Conservation (phyloP, 805 yeast species). For the Saccharomyces jurei region DNA sequence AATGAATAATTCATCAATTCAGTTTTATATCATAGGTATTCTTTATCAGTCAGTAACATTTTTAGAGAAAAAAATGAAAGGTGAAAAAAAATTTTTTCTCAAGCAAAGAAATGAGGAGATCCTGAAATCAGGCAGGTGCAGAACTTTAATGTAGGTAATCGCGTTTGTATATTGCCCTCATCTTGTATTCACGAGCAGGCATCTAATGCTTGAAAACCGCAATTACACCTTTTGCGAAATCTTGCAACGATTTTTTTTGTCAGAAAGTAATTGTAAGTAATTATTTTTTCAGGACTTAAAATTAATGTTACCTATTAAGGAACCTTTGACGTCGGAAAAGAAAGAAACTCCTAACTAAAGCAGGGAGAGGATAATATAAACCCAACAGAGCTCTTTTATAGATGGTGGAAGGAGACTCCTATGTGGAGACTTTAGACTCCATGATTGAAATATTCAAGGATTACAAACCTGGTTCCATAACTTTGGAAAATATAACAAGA, state of each 20-base stretch:
- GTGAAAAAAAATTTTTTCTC: not conserved
- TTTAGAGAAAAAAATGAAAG: not conserved
- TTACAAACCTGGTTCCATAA: constrained; percentile 28
- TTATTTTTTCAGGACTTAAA: not conserved
- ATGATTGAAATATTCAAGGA: constrained; percentile 27
- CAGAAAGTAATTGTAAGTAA: not conserved
- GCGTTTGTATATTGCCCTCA: not conserved
- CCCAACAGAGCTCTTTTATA: not conserved
- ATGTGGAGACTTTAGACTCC: constrained; percentile 20
- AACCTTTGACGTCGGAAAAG: not conserved
- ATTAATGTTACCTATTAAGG: not conserved
- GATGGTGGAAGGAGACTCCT: constrained; percentile 21
- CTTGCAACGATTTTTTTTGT: not conserved
- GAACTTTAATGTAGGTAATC: not conserved
- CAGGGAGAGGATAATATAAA: not conserved
- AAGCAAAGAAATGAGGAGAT: not conserved
- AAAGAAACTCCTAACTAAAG: not conserved
- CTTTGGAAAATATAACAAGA: constrained; percentile 27
- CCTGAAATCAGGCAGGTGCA: not conserved
- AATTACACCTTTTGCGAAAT: not conserved
- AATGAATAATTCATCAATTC: not conserved
- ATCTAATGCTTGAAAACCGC: not conserved
- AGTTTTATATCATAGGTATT: not conserved
- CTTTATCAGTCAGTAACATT: not conserved
- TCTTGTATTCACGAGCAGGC: not conserved